Evolutionary conservation across 805 yeast genomes (phyloP).

Genomic region (Wickerhamiella sorbophila): DNA sequence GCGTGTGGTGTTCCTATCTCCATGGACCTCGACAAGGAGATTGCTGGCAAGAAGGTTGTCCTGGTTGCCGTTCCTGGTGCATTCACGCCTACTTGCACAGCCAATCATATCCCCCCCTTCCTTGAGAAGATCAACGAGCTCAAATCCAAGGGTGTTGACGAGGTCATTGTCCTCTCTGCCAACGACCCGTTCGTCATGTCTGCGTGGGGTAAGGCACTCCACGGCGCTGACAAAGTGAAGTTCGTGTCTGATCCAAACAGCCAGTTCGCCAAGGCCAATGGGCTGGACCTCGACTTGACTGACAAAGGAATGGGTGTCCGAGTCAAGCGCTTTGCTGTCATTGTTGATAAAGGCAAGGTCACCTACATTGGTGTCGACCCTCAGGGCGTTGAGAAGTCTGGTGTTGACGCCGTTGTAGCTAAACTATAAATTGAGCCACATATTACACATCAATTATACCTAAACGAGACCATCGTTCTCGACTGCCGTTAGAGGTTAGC

Average conservation of each 20-base stretch:
- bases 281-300: conserved; percentile 41
- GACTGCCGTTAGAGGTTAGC: too few relatives aligned
- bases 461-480: too few relatives aligned
- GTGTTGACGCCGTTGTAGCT: conserved; percentile 32
- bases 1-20: conserved; percentile 30
- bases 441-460: background rate
- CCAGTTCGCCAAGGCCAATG: conserved; percentile 43
- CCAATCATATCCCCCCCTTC: conserved; percentile 58
- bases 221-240: conserved; percentile 25
- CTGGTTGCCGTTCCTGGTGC: conserved; percentile 77
- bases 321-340: conserved; percentile 57
- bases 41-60: conserved; percentile 39
- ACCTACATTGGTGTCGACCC: conserved; percentile 38
- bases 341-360: conserved; percentile 46
- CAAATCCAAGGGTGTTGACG: conserved; percentile 46
- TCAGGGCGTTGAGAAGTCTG: conserved; percentile 31
- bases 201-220: conserved; percentile 48
- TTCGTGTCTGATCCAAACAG: conserved; percentile 59
- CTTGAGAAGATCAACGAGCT: conserved; percentile 37
- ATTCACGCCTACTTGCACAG: conserved; percentile 71
- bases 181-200: conserved; percentile 59
- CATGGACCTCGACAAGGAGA: conserved; percentile 25
- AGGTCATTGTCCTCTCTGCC: conserved; percentile 46
- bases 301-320: conserved; percentile 42
- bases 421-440: conserved; percentile 22